These are phyloP conservation scores for Polytolypa hystricis DNA, from an alignment of 2,329 filamentous ascomycete genomes.

Conservation along the genomic window DNA sequence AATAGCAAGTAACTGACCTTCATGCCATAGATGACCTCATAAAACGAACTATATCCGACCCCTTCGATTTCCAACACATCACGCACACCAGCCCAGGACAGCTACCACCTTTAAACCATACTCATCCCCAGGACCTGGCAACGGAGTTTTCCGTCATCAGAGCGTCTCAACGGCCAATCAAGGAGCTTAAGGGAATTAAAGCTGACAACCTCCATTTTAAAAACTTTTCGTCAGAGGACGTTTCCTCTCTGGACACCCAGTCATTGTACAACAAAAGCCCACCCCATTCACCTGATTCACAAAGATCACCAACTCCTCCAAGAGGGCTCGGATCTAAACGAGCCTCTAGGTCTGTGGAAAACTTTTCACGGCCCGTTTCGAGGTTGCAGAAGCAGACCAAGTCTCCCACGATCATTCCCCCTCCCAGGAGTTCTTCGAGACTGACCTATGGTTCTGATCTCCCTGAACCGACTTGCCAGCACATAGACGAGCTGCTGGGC, in stretches of 20 bases:
- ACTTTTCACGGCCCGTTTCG: conserved; percentile 44
- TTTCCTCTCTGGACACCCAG: conserved; percentile 11
- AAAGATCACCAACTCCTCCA: conserved; percentile 19
- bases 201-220: conserved; percentile 36
- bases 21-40: conserved; percentile 25
- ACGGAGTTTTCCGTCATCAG: conserved; percentile 44
- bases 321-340: conserved; percentile 15
- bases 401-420: conserved; percentile 29
- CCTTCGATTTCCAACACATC: conserved; percentile 55
- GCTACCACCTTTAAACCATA: conserved; percentile 41
- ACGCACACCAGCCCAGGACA: conserved; percentile 48
- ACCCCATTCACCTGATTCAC: conserved; percentile 22
- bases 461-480: conserved; percentile 25
- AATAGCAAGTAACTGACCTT: not conserved
- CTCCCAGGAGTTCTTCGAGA: conserved; percentile 29
- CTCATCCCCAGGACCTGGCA: conserved; percentile 41
- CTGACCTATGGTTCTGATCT: conserved; percentile 19
- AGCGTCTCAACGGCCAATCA: conserved; percentile 40
- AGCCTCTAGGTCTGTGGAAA: conserved; percentile 37
- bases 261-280: conserved; percentile 12
- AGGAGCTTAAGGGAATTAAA: conserved; percentile 42
- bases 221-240: conserved; percentile 24
- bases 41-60: conserved; percentile 47
- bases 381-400: conserved; percentile 28
- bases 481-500: conserved; percentile 32